Conservation (phyloP, 2,329 filamentous ascomycete species). For the Pseudofabraea citricarpa region DNA sequence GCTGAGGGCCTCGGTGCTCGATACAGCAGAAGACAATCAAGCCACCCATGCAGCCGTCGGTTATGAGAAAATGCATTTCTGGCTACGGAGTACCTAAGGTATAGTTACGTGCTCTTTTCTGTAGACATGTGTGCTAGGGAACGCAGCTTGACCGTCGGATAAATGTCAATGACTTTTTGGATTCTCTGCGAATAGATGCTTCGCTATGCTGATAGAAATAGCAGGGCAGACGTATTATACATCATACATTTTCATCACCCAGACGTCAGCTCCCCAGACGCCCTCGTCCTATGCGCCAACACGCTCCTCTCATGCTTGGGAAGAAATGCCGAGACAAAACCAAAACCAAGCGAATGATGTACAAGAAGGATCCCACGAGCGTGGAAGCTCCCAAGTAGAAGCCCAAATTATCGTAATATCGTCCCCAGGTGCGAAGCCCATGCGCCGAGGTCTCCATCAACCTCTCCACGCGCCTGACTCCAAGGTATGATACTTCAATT, state of each 20-base stretch:
- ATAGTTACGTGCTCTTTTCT: too few species aligned
- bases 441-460: too few species aligned
- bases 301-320: slow-evolving; percentile 16
- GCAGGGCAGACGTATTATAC: slow-evolving; percentile 16
- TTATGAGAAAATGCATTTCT: too few species aligned
- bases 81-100: too few species aligned
- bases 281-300: slow-evolving; percentile 11
- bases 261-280: slow-evolving; percentile 10
- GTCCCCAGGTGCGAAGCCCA: neutral
- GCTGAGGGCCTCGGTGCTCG: too few species aligned
- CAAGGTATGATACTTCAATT: too few species aligned
- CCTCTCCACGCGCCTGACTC: too few species aligned
- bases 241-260: slow-evolving; percentile 10
- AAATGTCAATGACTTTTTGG: slow-evolving; percentile 11
- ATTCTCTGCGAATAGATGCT: slow-evolving; percentile 10
- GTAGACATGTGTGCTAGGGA: too few species aligned
- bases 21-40: too few species aligned
- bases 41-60: too few species aligned
- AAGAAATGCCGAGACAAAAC: slow-evolving; percentile 8
- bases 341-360: slow-evolving; percentile 11
- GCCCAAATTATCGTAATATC: neutral
- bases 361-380: slow-evolving; percentile 8
- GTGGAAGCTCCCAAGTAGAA: neutral
- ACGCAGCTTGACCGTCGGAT: too few species aligned
- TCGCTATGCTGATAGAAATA: slow-evolving; percentile 9